Percentiles rank a stretch among this genome's conserved stretches.
phyloP scores from a whole-genome alignment of 2,329 filamentous ascomycete species.

The Aureobasidium mangrovei region DNA sequence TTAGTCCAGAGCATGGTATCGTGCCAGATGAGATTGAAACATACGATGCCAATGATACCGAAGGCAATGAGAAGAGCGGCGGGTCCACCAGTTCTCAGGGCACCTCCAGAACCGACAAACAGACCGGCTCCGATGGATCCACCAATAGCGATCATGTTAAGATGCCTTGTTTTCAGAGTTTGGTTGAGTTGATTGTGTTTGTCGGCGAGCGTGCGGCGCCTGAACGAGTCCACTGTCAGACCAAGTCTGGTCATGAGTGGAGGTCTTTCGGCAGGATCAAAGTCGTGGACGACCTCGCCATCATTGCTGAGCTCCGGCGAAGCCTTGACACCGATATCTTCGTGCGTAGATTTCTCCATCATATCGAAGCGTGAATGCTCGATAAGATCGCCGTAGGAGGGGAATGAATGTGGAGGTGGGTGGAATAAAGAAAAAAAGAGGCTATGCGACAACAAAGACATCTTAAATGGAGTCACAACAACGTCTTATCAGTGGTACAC shows the following conservation, averaged over 20 bases:
- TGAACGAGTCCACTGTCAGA: slow-evolving; percentile 25
- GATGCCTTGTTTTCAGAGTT: slow-evolving; percentile 23
- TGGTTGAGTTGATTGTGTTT: slow-evolving; percentile 27
- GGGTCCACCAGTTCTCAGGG: slow-evolving; percentile 42
- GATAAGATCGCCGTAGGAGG: neutral
- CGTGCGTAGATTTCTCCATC: slow-evolving; percentile 4
- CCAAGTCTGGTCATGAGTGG: slow-evolving; percentile 24
- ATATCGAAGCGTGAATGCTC: neutral
- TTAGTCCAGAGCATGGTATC: neutral
- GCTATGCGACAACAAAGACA: neutral
- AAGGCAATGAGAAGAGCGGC: slow-evolving; percentile 30
- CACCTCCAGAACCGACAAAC: slow-evolving; percentile 44
- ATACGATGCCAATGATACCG: slow-evolving; percentile 26
- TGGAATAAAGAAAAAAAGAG: neutral
- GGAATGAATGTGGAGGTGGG: neutral
- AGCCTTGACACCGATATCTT: neutral
- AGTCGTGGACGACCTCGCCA: slow-evolving; percentile 2
- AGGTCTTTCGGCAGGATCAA: slow-evolving; percentile 15
- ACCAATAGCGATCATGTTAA: slow-evolving; percentile 29
- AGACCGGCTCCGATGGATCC: slow-evolving; percentile 44
- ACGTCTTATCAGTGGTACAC: neutral
- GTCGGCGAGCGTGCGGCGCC: slow-evolving; percentile 22
- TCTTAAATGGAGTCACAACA: neutral
- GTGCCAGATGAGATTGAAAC: slow-evolving; percentile 17
- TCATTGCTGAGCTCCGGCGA: slow-evolving; percentile 3